These are phyloP conservation scores for Chlorociboria aeruginascens DNA, from an alignment of 495 filamentous ascomycete species.

Conservation along the genomic window DNA sequence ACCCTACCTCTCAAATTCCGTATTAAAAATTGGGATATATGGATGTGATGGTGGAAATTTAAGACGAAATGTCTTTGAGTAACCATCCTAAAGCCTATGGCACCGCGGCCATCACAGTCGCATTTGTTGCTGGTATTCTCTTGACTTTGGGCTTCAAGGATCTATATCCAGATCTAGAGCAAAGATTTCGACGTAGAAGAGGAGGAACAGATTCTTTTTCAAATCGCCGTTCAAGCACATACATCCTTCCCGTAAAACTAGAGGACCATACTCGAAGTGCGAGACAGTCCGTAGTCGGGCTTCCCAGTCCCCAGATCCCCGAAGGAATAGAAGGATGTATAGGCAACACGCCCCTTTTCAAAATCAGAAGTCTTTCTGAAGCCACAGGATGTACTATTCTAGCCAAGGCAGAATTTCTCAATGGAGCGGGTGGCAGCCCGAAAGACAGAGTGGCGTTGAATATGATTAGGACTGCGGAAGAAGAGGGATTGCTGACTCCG, in stretches of 20 bases:
- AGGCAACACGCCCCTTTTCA: constrained; percentile 84
- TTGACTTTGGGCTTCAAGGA: constrained; percentile 66
- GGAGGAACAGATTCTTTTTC: neutral
- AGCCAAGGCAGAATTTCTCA: constrained; percentile 93
- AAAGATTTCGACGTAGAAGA: constrained; percentile 38
- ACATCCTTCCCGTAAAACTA: constrained; percentile 29
- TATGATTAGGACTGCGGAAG: constrained; percentile 79
- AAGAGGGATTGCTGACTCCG: constrained; percentile 62
- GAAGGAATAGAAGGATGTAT: constrained; percentile 88
- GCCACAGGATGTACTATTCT: constrained; percentile 90
- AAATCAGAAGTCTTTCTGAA: constrained; percentile 76
- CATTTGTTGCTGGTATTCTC: constrained; percentile 62
- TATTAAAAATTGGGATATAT: neutral
- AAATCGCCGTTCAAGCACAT: constrained; percentile 11
- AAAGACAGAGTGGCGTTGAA: constrained; percentile 90
- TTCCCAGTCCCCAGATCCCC: constrained; percentile 9
- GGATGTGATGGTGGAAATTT: constrained; percentile 1
- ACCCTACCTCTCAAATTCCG: neutral
- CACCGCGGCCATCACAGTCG: constrained; percentile 47
- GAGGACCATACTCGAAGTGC: constrained; percentile 33
- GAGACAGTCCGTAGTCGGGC: constrained; percentile 10
- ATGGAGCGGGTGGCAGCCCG: constrained; percentile 88
- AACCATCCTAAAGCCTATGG: constrained; percentile 43
- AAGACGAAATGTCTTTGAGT: constrained; percentile 35
- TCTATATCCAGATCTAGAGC: constrained; percentile 55